A percentile compares a stretch with the other conserved stretches of the same genome.
phyloP scores from a whole-genome alignment of 2,329 filamentous ascomycete species.

The Boeremia exigua region DNA sequence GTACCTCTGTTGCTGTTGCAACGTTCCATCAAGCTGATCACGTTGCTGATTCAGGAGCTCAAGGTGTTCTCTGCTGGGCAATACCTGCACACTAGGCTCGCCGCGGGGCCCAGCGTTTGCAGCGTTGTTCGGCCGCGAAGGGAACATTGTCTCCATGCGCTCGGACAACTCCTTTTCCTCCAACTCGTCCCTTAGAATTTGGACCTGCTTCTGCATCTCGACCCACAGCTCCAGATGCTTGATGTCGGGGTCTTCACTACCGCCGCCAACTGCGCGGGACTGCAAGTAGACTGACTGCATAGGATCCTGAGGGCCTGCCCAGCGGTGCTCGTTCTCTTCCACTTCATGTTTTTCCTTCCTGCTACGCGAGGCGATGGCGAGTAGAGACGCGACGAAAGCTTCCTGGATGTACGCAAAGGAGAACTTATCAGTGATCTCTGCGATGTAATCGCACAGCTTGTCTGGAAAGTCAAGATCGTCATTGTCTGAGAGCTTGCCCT shows the following conservation, averaged over 20 bases:
- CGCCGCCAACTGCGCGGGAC: neutral
- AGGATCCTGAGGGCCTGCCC: constrained; percentile 38
- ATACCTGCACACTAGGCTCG: neutral
- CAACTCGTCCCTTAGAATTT: constrained; percentile 51
- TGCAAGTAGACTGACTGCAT: constrained; percentile 18
- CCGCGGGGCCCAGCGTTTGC: neutral
- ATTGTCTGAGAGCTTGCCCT: constrained; percentile 48
- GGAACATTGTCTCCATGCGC: constrained; percentile 8
- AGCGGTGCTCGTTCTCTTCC: constrained; percentile 22
- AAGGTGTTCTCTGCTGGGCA: neutral
- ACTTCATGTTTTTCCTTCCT: constrained; percentile 20
- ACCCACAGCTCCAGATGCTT: constrained; percentile 50
- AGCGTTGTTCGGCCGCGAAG: neutral
- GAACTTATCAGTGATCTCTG: constrained; percentile 52
- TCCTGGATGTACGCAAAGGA: constrained; percentile 57
- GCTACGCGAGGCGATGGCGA: constrained; percentile 43
- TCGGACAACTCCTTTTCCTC: constrained; percentile 28
- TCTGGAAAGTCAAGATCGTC: constrained; percentile 51
- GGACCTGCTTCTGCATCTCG: constrained; percentile 52
- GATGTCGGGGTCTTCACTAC: constrained; percentile 30
- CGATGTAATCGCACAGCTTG: constrained; percentile 47
- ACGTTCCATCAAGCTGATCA: constrained; percentile 34
- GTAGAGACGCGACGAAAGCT: constrained; percentile 50
- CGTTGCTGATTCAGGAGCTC: constrained; percentile 15
- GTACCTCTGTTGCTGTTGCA: constrained; percentile 17